Evolutionary conservation across 306 rosid species (phyloP).

Genomic region (Hylodesmum podocarpum): DNA sequence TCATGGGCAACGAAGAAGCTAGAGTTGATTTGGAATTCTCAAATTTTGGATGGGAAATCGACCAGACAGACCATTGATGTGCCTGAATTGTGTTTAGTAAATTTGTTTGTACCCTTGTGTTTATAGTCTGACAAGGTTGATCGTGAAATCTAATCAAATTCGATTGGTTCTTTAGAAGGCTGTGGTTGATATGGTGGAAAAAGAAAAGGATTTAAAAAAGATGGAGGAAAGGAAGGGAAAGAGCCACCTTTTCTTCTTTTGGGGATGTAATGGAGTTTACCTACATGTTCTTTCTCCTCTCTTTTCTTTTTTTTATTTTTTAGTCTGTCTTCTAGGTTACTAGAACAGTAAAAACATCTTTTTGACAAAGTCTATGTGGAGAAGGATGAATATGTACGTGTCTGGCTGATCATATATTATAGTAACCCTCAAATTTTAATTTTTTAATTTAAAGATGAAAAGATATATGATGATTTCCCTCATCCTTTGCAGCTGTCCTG

Average conservation of each 20-base stretch:
- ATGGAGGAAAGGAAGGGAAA: conserved; percentile 41
- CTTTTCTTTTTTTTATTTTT: background rate
- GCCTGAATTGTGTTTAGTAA: conserved; percentile 44
- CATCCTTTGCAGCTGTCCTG: conserved; percentile 14
- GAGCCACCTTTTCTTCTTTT: conserved; percentile 46
- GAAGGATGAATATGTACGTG: conserved; percentile 50
- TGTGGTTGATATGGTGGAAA: conserved; percentile 34
- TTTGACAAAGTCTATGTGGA: conserved; percentile 47
- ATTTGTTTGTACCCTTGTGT: conserved; percentile 55
- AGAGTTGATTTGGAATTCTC: conserved; percentile 45
- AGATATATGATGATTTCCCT: conserved; percentile 12
- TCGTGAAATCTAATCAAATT: conserved; percentile 51
- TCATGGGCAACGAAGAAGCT: conserved; percentile 10
- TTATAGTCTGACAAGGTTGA: conserved; percentile 67
- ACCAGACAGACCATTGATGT: conserved; percentile 31
- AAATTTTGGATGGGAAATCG: conserved; percentile 53
- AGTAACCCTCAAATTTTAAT: conserved; percentile 32
- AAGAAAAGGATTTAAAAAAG: background rate
- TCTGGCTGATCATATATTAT: conserved; percentile 40
- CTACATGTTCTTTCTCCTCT: conserved; percentile 28
- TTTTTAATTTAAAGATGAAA: conserved; percentile 24
- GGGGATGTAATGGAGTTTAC: conserved; percentile 45
- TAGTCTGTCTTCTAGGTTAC: conserved; percentile 27
- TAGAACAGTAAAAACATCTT: conserved; percentile 48
- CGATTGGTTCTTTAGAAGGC: conserved; percentile 55